Evolutionary conservation across 1,139 yeast genomes (phyloP).

Genomic region (Pichia sp.): DNA sequence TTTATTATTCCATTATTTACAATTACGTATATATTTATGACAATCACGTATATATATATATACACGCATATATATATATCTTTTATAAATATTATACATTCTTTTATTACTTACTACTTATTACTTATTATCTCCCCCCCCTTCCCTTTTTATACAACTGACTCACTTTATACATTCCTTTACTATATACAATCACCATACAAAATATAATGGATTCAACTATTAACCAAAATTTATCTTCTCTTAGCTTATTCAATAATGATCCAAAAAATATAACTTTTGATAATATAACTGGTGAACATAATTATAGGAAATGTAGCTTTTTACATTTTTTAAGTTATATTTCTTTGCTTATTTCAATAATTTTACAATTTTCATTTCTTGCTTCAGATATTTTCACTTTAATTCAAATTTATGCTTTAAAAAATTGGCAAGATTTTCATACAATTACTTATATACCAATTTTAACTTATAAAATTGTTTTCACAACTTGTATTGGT

Average conservation of each 20-base stretch:
- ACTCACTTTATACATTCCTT: no score
- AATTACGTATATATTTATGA: neutral
- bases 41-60: neutral
- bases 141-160: no score
- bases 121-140: no score
- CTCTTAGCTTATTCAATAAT: constrained; percentile 2
- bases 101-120: no score
- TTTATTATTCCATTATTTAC: neutral
- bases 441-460: constrained; percentile 49
- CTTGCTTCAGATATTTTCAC: constrained; percentile 76
- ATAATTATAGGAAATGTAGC: constrained; percentile 48
- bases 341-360: constrained; percentile 43
- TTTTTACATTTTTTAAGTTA: constrained; percentile 52
- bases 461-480: constrained; percentile 66
- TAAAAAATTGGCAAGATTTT: constrained; percentile 63
- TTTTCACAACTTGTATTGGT: constrained; percentile 81
- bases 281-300: constrained; percentile 34
- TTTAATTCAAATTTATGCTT: constrained; percentile 66
- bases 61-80: no score
- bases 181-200: neutral
- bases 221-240: constrained; percentile 1
- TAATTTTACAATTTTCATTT: constrained; percentile 51
- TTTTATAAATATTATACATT: no score
- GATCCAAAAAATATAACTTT: constrained; percentile 25
- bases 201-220: neutral